These are phyloP conservation scores for Dendrobium huoshanense DNA, from an alignment of 106 monocot species.

Conservation along the genomic window DNA sequence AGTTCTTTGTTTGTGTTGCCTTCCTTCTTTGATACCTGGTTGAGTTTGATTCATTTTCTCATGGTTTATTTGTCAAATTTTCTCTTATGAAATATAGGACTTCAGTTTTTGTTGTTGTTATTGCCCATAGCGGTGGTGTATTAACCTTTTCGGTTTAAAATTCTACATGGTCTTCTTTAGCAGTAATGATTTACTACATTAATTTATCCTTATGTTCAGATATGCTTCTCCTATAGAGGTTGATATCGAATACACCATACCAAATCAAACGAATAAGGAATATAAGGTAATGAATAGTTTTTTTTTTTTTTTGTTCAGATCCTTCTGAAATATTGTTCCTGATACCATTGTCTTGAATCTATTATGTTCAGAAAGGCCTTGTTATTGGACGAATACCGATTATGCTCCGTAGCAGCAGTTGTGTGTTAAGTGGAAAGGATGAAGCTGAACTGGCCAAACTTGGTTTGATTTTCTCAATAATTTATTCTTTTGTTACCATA, in stretches of 20 bases:
- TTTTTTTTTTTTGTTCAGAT: not conserved
- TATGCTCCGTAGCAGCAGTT: slow-evolving; percentile 78
- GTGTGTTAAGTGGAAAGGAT: slow-evolving; percentile 75
- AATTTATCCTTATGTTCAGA: slow-evolving; percentile 21
- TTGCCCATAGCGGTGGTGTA: not conserved
- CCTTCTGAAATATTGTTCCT: not conserved
- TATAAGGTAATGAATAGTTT: slow-evolving; percentile 16
- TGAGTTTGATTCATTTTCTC: not conserved
- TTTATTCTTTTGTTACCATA: not conserved
- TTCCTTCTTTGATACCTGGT: not conserved
- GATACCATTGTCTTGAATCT: not conserved
- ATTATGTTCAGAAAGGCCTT: slow-evolving; percentile 24
- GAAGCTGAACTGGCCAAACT: slow-evolving; percentile 87
- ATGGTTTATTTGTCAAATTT: not conserved
- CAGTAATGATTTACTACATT: not conserved
- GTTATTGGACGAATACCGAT: slow-evolving; percentile 83
- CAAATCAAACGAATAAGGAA: slow-evolving; percentile 39
- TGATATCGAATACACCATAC: slow-evolving; percentile 67
- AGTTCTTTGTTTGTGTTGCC: not conserved
- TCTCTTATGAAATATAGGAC: not conserved
- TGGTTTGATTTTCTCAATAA: slow-evolving; percentile 30
- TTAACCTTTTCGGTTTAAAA: not conserved
- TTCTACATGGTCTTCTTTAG: not conserved
- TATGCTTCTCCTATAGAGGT: slow-evolving; percentile 80
- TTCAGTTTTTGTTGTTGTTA: not conserved